Percentiles rank a stretch among this genome's conserved stretches.
Conservation (phyloP, 202 grass and related monocot species). For the Thinopyrum obtusiflorum region DNA sequence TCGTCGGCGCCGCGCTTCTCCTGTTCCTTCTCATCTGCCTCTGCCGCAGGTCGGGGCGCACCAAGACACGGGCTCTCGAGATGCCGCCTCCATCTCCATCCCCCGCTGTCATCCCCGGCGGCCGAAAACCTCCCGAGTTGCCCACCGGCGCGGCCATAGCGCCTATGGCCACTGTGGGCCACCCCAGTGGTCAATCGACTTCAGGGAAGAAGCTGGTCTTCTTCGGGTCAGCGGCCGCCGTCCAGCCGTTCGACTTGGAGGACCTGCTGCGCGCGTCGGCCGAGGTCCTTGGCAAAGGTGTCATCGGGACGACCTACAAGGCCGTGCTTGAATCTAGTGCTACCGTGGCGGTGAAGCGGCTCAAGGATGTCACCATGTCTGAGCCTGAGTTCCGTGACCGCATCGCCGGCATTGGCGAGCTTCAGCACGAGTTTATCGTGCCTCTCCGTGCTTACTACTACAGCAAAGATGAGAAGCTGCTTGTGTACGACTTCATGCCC, state of each 20-base stretch:
- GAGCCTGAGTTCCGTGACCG: slow-evolving; percentile 71
- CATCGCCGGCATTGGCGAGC: slow-evolving; percentile 56
- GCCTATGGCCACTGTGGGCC: slow-evolving; percentile 32
- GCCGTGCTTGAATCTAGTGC: slow-evolving; percentile 65
- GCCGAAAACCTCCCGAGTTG: slow-evolving; percentile 41
- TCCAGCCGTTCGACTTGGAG: slow-evolving; percentile 58
- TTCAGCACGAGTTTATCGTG: slow-evolving; percentile 71
- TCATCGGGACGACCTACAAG: slow-evolving; percentile 77
- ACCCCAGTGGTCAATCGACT: slow-evolving; percentile 27
- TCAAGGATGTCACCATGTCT: slow-evolving; percentile 60
- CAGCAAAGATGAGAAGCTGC: slow-evolving; percentile 90
- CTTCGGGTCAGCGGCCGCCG: slow-evolving; percentile 40
- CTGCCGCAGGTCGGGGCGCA: slow-evolving; percentile 42
- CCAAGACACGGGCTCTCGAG: slow-evolving; percentile 42
- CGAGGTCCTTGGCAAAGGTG: slow-evolving; percentile 79
- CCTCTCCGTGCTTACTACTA: slow-evolving; percentile 79
- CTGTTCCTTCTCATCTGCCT: slow-evolving; percentile 59
- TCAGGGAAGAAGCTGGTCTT: slow-evolving; percentile 74
- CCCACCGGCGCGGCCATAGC: slow-evolving; percentile 21
- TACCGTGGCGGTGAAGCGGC: slow-evolving; percentile 76
- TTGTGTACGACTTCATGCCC: slow-evolving; percentile 82
- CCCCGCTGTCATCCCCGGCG: background rate
- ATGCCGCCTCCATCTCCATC: slow-evolving; percentile 16
- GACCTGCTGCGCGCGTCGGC: slow-evolving; percentile 70
- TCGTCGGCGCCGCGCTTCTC: slow-evolving; percentile 41